phyloP scores from a whole-genome alignment of 345 rosid species.

The Sonneratia caseolaris region DNA sequence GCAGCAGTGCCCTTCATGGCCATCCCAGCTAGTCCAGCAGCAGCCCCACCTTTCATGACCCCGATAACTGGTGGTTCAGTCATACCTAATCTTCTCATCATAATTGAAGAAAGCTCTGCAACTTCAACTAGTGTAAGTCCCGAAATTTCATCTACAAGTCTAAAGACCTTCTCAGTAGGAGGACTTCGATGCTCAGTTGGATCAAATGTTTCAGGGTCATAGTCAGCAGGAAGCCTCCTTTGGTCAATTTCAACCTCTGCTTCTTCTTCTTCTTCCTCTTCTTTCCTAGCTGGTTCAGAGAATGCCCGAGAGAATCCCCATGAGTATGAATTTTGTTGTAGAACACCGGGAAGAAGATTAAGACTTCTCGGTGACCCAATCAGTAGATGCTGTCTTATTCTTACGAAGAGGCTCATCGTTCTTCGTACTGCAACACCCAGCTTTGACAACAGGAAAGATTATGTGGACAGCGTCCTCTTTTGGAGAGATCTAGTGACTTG shows the following conservation, averaged over 20 bases:
- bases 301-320: slow-evolving; percentile 28
- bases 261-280: slow-evolving; percentile 22
- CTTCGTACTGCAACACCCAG: background rate
- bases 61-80: slow-evolving; percentile 51
- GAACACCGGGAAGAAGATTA: slow-evolving; percentile 2
- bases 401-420: slow-evolving; percentile 48
- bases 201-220: slow-evolving; percentile 78
- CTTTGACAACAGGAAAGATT: background rate
- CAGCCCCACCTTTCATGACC: slow-evolving; percentile 56
- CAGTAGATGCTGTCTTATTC: slow-evolving; percentile 38
- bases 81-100: slow-evolving; percentile 64
- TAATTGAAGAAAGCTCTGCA: slow-evolving; percentile 57
- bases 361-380: slow-evolving; percentile 18
- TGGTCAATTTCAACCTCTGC: slow-evolving; percentile 72
- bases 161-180: slow-evolving; percentile 72
- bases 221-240: slow-evolving; percentile 80
- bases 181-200: slow-evolving; percentile 87
- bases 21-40: slow-evolving; percentile 34
- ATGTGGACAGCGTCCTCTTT: background rate
- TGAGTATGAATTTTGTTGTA: slow-evolving; percentile 4
- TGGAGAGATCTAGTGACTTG: background rate
- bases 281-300: slow-evolving; percentile 43
- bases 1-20: slow-evolving; percentile 27
- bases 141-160: slow-evolving; percentile 73
- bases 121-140: slow-evolving; percentile 58